These are phyloP conservation scores for Gastrolobium villosum DNA, from an alignment of 306 rosid species.

Conservation along the genomic window DNA sequence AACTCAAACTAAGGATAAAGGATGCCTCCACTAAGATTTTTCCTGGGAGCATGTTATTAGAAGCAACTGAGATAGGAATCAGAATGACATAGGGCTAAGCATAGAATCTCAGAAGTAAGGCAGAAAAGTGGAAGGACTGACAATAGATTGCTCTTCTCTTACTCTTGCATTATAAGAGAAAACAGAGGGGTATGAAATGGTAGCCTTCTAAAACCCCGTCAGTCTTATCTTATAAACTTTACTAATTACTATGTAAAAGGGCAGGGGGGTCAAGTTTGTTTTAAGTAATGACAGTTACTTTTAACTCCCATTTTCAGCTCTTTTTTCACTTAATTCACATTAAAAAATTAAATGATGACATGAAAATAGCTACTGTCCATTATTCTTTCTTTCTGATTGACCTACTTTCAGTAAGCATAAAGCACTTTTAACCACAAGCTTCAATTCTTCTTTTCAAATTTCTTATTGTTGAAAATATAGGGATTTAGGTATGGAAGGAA, in stretches of 20 bases:
- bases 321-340: not conserved
- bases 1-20: constrained; percentile 25
- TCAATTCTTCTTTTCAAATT: constrained; percentile 31
- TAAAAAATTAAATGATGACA: not conserved
- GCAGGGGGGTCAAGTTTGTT: not conserved
- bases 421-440: constrained; percentile 16
- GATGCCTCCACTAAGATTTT: not conserved
- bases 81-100: not conserved
- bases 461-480: not conserved
- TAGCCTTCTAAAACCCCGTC: not conserved
- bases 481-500: no score
- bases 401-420: constrained; percentile 7
- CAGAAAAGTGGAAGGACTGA: not conserved
- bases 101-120: not conserved
- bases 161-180: constrained; percentile 10
- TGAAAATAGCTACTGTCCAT: not conserved
- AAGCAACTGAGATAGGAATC: not conserved
- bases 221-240: not conserved
- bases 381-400: constrained; percentile 22
- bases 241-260: not conserved
- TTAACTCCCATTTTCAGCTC: not conserved
- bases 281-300: not conserved
- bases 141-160: not conserved
- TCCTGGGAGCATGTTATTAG: not conserved
- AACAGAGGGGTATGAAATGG: constrained; percentile 13